Evolutionary conservation across 805 yeast species (phyloP), one percentile per base, ranked within the genome.

Genomic region (Helenozyma rhizophorensis): DNA sequence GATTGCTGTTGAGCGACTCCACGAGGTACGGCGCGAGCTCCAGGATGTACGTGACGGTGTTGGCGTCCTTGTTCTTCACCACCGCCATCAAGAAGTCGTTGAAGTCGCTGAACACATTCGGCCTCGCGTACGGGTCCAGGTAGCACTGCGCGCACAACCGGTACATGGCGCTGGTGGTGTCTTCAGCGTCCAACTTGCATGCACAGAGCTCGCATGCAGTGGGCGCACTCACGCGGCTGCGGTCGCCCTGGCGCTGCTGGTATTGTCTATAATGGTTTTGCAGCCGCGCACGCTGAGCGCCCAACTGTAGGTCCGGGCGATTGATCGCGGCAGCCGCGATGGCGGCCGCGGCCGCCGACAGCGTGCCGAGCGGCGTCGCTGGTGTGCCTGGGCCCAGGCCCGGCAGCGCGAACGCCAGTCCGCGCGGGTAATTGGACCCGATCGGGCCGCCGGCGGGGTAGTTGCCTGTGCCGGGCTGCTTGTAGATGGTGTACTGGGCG

Each of bases 131-230:
- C 3, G 65, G 65, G 40, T 60, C 52, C 10, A 48, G 27, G 40
- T 49, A 58, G 43, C 65, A 60, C 23, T 28, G 30, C 11, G 39
- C 23, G 44, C 64, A 58, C 33, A 59, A 48, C 27, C 54, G 50
- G 36, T 58, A 59, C 27, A 43, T 48, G 28, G 40, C 38, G 17
- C 53, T 46, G 30, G 55, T 30, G 18, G 51, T 46, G 39, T 56
- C 62, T 21, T 40, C 47, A 10, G 47, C 31, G 35, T 52, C 57
- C 30, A 58, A 43, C 25, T 43, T 36, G 9, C 34, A 27, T 14
- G 45, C 31, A 33, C 65, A 60, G 25, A 58, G 49, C 34, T 58
- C 62, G 39, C 65, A 60, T 26, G 28, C 14, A 12, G 50, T 36
- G n/a, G 48, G 47, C 16, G 39, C 40, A 14, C 22, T 29, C 24